phyloP scores from a whole-genome alignment of 352 stramenopile genomes.

The Halophytophthora polymorphica region DNA sequence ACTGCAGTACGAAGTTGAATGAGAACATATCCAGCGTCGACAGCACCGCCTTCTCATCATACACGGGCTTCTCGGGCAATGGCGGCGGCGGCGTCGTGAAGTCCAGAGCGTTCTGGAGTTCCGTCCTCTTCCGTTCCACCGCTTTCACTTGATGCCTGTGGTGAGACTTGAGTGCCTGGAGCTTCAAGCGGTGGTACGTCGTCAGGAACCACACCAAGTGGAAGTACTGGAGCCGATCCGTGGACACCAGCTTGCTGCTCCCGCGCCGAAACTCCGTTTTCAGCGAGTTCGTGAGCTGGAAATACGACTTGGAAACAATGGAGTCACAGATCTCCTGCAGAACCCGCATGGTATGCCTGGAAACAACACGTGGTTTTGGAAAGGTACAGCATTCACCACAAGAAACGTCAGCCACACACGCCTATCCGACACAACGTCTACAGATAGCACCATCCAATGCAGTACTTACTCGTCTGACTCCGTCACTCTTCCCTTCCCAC shows the following conservation, averaged over 20 bases:
- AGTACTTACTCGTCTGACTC: constrained; percentile 53
- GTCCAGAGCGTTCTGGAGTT: constrained; percentile 52
- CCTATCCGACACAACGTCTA: not conserved
- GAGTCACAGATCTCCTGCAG: constrained; percentile 71
- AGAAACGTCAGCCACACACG: constrained; percentile 4
- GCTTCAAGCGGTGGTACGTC: constrained; percentile 73
- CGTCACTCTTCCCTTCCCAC: constrained; percentile 54
- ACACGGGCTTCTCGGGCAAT: constrained; percentile 40
- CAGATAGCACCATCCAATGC: not conserved
- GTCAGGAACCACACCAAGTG: constrained; percentile 86
- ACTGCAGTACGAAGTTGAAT: constrained; percentile 89
- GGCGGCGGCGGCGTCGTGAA: constrained; percentile 39
- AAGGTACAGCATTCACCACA: constrained; percentile 4
- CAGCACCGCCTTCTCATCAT: constrained; percentile 79
- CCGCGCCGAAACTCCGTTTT: constrained; percentile 85
- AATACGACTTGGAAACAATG: constrained; percentile 76
- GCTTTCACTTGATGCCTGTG: constrained; percentile 57
- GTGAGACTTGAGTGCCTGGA: constrained; percentile 66
- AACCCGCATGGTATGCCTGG: constrained; percentile 58
- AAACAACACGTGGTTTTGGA: constrained; percentile 1
- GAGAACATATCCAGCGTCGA: constrained; percentile 90
- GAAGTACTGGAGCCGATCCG: constrained; percentile 88
- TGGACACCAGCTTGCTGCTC: constrained; percentile 78
- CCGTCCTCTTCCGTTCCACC: constrained; percentile 51
- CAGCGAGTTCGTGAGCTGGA: constrained; percentile 82